Evolutionary conservation across 2,329 filamentous ascomycete genomes (phyloP), one percentile per base, ranked within the genome.

Genomic region (Xylaria sp.): DNA sequence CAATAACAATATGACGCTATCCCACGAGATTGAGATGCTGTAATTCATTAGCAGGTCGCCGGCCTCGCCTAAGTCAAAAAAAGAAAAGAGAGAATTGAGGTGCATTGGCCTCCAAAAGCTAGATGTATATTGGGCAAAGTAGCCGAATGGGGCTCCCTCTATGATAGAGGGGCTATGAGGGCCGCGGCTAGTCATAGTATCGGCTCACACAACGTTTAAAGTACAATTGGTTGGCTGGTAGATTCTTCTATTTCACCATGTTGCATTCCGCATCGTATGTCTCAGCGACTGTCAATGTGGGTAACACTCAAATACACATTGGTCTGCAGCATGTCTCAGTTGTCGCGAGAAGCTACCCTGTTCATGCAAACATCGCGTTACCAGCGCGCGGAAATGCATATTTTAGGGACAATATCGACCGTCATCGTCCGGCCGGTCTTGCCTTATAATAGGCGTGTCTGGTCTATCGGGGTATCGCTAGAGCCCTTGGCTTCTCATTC

Each of bases 391-490:
- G 10, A 9, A 7, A 22, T 45, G 22, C 39, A 36, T 25, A n/a
- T 62, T 53, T 54, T 50, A 57, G 45, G 25, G 29, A 60, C 49
- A 62, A 31, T 25, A 45, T 38, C 33, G 31, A 44, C 45, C 47
- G 57, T 42, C 17, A 13, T 50, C 31, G 25, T 50, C 44, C 4
- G 17, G 31, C 33, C 17, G 55, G 61, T 49, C 38, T 67, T 36
- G 58, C 59, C 27, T 56, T 61, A 64, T 50, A 51, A 67, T 63
- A 50, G 53, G 27, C 68, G 69, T 64, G 62, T 64, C 50, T 60
- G 63, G 55, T 73, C 68, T 75, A 74, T 73, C 53, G 42, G 72
- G 73, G 73, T 74, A 75, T 75, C 67, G 68, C 73, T 68, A 64
- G 50, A 47, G 51, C 42, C 47, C 31, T 58, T 44, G 22, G 58